phyloP scores from a whole-genome alignment of 495 filamentous ascomycete species.

The Penicillium canescens region DNA sequence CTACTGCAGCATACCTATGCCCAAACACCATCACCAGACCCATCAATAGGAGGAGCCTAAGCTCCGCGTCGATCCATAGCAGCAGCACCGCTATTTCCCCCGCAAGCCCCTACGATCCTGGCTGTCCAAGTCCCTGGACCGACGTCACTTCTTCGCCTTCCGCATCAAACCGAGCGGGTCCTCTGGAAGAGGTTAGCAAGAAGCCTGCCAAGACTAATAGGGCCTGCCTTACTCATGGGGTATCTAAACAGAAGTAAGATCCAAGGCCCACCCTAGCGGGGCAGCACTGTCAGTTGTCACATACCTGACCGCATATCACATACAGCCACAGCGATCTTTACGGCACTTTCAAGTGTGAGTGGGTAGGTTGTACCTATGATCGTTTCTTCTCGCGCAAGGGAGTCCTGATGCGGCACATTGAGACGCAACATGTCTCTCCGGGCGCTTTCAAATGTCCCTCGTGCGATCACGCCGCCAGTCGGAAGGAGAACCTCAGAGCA shows the following conservation, averaged over 20 bases:
- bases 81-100: not conserved
- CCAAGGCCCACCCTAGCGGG: no score
- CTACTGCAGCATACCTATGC: not conserved
- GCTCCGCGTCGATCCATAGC: not conserved
- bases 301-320: not conserved
- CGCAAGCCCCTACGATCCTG: not conserved
- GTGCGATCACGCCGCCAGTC: constrained; percentile 1
- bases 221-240: not conserved
- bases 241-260: not conserved
- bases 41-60: not conserved
- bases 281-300: not conserved
- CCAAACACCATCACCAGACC: not conserved
- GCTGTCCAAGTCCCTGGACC: not conserved
- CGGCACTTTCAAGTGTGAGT: constrained; percentile 1
- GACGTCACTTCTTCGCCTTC: not conserved
- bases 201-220: not conserved
- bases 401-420: constrained; percentile 2
- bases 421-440: constrained; percentile 6
- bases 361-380: constrained; percentile 2
- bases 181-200: not conserved
- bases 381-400: constrained; percentile 7
- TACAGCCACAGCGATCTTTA: not conserved
- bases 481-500: constrained; percentile 5
- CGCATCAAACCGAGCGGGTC: not conserved
- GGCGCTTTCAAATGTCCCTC: not conserved